Evolutionary conservation across 768 basidiomycete species (phyloP), one percentile per base, ranked within the genome.

Genomic region (Boletales sp.): DNA sequence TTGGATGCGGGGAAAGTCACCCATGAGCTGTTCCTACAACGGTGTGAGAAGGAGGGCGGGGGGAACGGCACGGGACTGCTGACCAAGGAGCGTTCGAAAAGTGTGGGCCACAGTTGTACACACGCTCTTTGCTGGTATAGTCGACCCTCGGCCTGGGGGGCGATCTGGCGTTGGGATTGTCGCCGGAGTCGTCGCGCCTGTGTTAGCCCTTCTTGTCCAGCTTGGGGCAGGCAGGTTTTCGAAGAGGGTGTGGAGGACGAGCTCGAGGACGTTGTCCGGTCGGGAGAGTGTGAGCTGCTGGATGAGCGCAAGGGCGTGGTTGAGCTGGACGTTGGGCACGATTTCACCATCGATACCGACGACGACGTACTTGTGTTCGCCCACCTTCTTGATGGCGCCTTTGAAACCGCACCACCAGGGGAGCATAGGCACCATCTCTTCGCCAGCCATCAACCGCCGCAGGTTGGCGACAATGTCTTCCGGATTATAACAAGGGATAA

Each of bases 331-430:
- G 56, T 89, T 84, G 0, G 88, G 88, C 12, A 89, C 64, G 40
- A 90, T 77, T 57, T 87, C 85, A n/a, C n/a, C n/a, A n/a, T n/a
- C n/a, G 41, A 86, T 62, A 44, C 96, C 96, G 33, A 73, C 72
- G 36, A 90, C 84, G 33, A 89, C 87, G 64, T 87, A 94, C 70
- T 89, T 95, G 75, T 93, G 83, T 58, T 93, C 93, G 33, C 78
- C 80, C 32, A 80, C 77, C 54, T 80, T 80, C 71, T 83, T 91
- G 70, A 98, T 87, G 34, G 85, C 78, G 37, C 94, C 94, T 62
- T 85, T 83, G 72, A 94, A 98, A 28, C 95, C 95, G 46, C 93
- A 84, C 89, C 91, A 98, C 96, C 96, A 99, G 2, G 96, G 96
- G 11, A 80, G 73, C 90, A 99, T 98, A 0, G 84, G 78, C 13